Percentiles rank a stretch among this genome's conserved stretches.
These are phyloP conservation scores for Bothriochloa decipiens DNA, from an alignment of 176 grass and related monocot genomes.

Conservation along the genomic window DNA sequence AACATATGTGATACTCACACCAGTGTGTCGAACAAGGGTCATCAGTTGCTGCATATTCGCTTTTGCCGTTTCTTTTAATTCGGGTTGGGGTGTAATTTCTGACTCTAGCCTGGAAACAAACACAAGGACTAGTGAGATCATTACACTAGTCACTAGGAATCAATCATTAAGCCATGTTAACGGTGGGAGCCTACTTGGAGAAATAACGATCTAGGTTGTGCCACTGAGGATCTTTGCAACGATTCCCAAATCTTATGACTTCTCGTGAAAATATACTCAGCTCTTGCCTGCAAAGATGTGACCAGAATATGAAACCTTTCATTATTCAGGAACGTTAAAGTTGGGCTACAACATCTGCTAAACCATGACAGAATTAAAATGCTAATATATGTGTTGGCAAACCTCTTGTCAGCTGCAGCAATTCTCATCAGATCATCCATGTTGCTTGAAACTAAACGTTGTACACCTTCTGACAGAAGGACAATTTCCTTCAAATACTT, in stretches of 20 bases:
- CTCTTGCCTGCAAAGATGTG: slow-evolving; percentile 49
- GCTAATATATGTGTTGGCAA: slow-evolving; percentile 4
- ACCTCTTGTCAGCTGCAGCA: slow-evolving; percentile 70
- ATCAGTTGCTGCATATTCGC: slow-evolving; percentile 59
- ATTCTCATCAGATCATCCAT: slow-evolving; percentile 53
- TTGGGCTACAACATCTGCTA: background rate
- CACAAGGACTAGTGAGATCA: slow-evolving; percentile 18
- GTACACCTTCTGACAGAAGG: slow-evolving; percentile 54
- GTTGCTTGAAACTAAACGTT: slow-evolving; percentile 54
- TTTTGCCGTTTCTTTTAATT: slow-evolving; percentile 58
- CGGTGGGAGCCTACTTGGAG: slow-evolving; percentile 48
- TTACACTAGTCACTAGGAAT: background rate
- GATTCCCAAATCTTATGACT: slow-evolving; percentile 75
- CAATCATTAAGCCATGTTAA: slow-evolving; percentile 7
- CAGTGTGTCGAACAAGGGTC: slow-evolving; percentile 59
- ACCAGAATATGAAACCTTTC: slow-evolving; percentile 7
- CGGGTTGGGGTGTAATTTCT: slow-evolving; percentile 48
- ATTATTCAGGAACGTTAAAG: background rate
- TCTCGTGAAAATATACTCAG: slow-evolving; percentile 59
- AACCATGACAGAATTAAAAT: background rate
- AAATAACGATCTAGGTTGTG: slow-evolving; percentile 78
- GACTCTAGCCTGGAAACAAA: slow-evolving; percentile 59
- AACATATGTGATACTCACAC: slow-evolving; percentile 54
- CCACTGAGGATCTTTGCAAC: slow-evolving; percentile 80
- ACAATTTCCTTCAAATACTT: slow-evolving; percentile 50